Base-by-base conservation (phyloP, 129 eudicot species). In the Helianthus annuus region DNA sequence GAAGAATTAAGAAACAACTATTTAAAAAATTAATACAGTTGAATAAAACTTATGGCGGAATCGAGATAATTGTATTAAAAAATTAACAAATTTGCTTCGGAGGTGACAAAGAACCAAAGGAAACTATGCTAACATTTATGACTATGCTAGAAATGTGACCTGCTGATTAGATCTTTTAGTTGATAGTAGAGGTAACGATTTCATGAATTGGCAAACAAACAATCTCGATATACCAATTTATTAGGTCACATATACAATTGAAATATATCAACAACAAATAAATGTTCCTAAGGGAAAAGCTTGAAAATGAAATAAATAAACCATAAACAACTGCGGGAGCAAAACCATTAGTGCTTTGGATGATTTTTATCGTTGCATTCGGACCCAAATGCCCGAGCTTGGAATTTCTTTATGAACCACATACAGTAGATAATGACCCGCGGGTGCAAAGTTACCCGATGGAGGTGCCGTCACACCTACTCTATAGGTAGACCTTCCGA, bases 381-480 rank as follows among this genome's bases (percentile, higher is more conserved):
- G 84, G 36, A 74, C 66, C 79, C 79, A 74, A 70, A 70, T 45
- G 11, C 75, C 75, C 5, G 39, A n/a, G 27, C 75, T 55, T 40
- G 75, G 75, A 10, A 70, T 56, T 5, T 56, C 75, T 9, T 56
- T 70, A 6, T 70, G 75, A 22, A 70, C 66, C 10, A 70, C 72
- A 74, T 24, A 53, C 4, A 74, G 66, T 52, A 74, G 44, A 40
- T 74, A 74, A n/a, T 74, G 51, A 2, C 66, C 72, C 0, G 46
- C 7, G 6, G 79, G 79, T 12, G 79, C 72, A 54, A 74, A 10
- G 45, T 65, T 74, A 38, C 66, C 79, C 0, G 66, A 51, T 3
- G 79, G 66, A 4, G 79, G 78, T 15, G 79, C n/a, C 0, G 49
- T 75, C 24, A 65, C 73, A 44, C 12, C 44, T 11, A 75, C 60